A percentile compares a stretch with the other conserved stretches of the same genome.
Conservation (phyloP, 164 flowering plant genomes). For the Piper longum region DNA sequence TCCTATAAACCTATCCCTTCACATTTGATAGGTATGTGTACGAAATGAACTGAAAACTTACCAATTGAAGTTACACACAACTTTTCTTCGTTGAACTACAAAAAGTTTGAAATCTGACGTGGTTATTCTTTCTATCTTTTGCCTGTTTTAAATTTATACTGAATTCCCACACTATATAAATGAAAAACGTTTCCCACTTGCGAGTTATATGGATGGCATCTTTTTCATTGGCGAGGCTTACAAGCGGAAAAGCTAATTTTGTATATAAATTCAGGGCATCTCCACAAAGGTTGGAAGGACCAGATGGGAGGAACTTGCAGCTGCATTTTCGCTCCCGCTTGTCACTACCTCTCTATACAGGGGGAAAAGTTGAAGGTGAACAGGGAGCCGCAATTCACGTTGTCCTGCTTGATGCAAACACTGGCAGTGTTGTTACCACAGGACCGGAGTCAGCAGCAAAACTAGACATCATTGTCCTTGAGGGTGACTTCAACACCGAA, state of each 20-base stretch:
- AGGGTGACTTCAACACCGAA: slow-evolving; percentile 94
- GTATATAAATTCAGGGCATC: slow-evolving; percentile 44
- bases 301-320: slow-evolving; percentile 74
- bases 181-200: too few species aligned
- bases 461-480: slow-evolving; percentile 84
- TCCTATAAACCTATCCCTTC: too few species aligned
- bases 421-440: slow-evolving; percentile 47
- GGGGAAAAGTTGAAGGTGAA: slow-evolving; percentile 97
- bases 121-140: too few species aligned
- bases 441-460: slow-evolving; percentile 75
- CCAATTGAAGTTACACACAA: too few species aligned
- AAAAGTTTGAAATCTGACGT: too few species aligned
- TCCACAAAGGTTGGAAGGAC: slow-evolving; percentile 69
- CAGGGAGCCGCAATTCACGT: slow-evolving; percentile 80
- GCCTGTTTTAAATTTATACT: too few species aligned
- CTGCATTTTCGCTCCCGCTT: slow-evolving; percentile 67
- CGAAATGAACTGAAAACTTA: too few species aligned
- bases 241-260: neutral
- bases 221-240: neutral
- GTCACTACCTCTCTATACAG: slow-evolving; percentile 84
- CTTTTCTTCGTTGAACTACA: too few species aligned
- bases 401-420: slow-evolving; percentile 63
- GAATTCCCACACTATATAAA: too few species aligned
- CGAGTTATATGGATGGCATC: too few species aligned
- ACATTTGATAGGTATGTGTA: too few species aligned